A percentile compares a stretch with the other conserved stretches of the same genome.
Evolutionary conservation across 805 yeast genomes (phyloP).

Genomic region (Monosporozyma aerobia): DNA sequence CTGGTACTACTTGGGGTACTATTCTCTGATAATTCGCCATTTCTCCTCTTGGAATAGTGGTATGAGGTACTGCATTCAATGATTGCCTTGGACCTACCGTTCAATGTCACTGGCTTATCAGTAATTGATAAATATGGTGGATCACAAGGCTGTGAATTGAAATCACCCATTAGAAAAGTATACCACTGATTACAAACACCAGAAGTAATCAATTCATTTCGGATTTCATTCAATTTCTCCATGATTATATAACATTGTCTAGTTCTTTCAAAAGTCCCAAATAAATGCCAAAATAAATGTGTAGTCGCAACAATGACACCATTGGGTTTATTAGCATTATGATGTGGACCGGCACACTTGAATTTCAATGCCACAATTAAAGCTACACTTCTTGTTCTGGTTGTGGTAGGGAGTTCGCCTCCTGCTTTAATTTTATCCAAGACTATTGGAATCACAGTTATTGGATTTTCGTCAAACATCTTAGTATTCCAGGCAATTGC

Average conservation of each 20-base stretch:
- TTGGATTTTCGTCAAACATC: constrained; percentile 15
- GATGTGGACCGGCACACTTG: constrained; percentile 27
- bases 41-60: constrained; percentile 40
- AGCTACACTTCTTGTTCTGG: constrained; percentile 63
- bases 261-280: constrained; percentile 80
- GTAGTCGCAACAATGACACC: constrained; percentile 75
- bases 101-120: constrained; percentile 45
- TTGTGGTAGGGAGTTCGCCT: constrained; percentile 35
- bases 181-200: constrained; percentile 26
- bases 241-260: constrained; percentile 66
- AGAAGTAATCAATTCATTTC: constrained; percentile 26
- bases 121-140: constrained; percentile 71
- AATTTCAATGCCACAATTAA: constrained; percentile 47
- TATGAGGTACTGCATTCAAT: constrained; percentile 53
- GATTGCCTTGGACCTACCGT: constrained; percentile 41
- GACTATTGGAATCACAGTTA: constrained; percentile 34
- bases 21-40: constrained; percentile 42
- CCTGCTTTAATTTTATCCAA: constrained; percentile 49
- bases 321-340: constrained; percentile 20
- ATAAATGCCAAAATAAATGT: constrained; percentile 92
- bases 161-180: constrained; percentile 74
- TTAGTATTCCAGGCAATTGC: constrained; percentile 49
- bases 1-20: not conserved
- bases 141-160: constrained; percentile 78
- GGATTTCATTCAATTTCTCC: constrained; percentile 44